Conservation (phyloP, 2,329 filamentous ascomycete genomes). For the Colletotrichum tanaceti region DNA sequence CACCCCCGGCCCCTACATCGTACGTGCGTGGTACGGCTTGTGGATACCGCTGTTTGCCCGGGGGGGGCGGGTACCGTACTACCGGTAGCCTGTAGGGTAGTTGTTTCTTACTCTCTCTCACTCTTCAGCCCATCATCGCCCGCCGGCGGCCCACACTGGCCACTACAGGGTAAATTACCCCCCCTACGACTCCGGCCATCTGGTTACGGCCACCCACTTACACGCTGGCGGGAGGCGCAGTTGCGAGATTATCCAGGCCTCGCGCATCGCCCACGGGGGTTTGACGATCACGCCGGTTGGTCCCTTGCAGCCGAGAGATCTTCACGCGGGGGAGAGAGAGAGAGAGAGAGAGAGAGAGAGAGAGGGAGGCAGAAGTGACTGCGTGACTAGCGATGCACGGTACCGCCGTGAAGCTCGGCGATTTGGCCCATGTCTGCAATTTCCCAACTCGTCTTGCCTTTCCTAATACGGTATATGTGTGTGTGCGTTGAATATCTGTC, state of each 20-base stretch:
- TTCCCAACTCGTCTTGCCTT: neutral
- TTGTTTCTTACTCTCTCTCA: no score
- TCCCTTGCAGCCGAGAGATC: constrained; percentile 7
- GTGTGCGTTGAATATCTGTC: no score
- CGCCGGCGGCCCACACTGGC: neutral
- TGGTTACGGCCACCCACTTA: neutral
- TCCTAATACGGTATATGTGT: neutral
- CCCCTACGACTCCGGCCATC: constrained; percentile 8
- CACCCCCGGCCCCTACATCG: neutral
- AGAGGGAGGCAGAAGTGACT: no score
- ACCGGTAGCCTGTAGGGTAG: no score
- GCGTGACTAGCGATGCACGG: neutral
- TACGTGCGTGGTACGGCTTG: no score
- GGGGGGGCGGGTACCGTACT: no score
- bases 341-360: no score
- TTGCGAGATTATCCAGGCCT: neutral
- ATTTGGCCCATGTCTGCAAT: neutral
- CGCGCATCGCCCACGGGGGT: constrained; percentile 1
- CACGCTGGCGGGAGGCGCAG: neutral
- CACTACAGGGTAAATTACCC: no score
- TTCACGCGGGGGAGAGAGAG: neutral
- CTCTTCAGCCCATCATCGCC: neutral
- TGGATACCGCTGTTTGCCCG: neutral
- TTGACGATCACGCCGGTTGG: neutral
- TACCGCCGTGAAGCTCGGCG: neutral